Evolutionary conservation across 306 rosid species (phyloP).

Genomic region (Lupinus albus): DNA sequence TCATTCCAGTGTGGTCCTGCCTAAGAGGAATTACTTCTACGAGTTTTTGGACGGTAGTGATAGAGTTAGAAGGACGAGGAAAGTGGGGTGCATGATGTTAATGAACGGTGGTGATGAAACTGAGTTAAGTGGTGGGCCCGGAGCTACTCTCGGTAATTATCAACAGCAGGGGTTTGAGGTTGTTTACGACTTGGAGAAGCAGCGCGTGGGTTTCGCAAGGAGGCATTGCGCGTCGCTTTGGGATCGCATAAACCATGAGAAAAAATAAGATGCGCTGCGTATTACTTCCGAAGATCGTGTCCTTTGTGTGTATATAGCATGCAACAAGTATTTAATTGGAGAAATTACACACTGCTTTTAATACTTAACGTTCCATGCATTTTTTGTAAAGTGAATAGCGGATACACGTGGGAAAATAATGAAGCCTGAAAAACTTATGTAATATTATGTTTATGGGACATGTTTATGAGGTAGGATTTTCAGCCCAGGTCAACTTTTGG

Average conservation of each 20-base stretch:
- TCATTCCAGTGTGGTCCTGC: slow-evolving; percentile 66
- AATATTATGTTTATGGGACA: too few species aligned
- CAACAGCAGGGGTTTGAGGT: slow-evolving; percentile 96
- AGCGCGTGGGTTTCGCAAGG: slow-evolving; percentile 77
- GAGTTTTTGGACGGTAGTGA: slow-evolving; percentile 70
- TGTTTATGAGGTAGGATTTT: too few species aligned
- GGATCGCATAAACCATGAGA: slow-evolving; percentile 61
- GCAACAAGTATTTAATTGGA: too few species aligned
- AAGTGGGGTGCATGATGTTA: slow-evolving; percentile 86
- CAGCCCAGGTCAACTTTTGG: too few species aligned
- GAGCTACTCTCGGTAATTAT: slow-evolving; percentile 86
- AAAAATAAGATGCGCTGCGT: slow-evolving; percentile 27
- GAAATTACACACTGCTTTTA: too few species aligned
- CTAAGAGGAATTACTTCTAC: slow-evolving; percentile 72
- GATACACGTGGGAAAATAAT: too few species aligned
- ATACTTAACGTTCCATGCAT: too few species aligned
- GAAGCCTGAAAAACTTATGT: too few species aligned
- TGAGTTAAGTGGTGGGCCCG: slow-evolving; percentile 82
- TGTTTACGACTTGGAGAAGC: slow-evolving; percentile 75
- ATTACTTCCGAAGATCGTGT: background rate
- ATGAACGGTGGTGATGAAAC: slow-evolving; percentile 88
- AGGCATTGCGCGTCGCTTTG: slow-evolving; percentile 79
- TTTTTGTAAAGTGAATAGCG: too few species aligned
- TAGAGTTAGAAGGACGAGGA: slow-evolving; percentile 47
- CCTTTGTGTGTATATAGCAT: background rate